Conservation (phyloP, 2,329 filamentous ascomycete species). For the Talaromyces sp. region DNA sequence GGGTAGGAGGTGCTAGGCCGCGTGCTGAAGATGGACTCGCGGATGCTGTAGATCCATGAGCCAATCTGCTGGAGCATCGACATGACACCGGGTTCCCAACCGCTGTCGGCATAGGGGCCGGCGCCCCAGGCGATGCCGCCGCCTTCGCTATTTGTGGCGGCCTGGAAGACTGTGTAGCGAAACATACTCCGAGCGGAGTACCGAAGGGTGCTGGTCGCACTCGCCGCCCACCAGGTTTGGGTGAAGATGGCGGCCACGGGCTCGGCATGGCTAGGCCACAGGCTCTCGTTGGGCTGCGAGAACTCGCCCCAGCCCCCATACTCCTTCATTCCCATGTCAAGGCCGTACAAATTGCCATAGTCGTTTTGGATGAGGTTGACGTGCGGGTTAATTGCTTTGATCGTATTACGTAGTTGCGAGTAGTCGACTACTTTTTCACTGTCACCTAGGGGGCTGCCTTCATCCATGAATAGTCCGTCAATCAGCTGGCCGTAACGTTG, state of each 20-base stretch:
- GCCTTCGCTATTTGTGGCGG: not conserved
- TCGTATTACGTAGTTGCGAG: not conserved
- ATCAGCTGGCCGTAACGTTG: conserved; percentile 3
- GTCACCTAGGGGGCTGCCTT: not conserved
- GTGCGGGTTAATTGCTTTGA: not conserved
- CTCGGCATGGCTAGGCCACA: conserved; percentile 5
- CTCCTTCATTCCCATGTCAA: conserved; percentile 9
- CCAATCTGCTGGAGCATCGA: conserved; percentile 1
- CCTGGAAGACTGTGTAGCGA: conserved; percentile 2
- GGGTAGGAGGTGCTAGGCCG: conserved; percentile 5
- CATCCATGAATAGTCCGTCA: too few relatives aligned
- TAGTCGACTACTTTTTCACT: conserved; percentile 6
- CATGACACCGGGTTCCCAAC: conserved; percentile 7
- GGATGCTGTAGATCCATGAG: not conserved
- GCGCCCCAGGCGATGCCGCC: not conserved
- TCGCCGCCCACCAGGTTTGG: not conserved
- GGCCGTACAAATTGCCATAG: conserved; percentile 3
- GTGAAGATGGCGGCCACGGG: conserved; percentile 4
- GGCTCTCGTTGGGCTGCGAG: conserved; percentile 5
- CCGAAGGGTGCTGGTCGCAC: not conserved
- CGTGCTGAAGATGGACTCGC: conserved; percentile 3
- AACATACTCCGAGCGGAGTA: conserved; percentile 3
- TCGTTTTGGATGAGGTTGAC: conserved; percentile 6
- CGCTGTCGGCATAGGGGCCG: not conserved
- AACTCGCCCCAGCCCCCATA: not conserved